Percentiles rank a stretch among this genome's conserved stretches.
These are phyloP conservation scores for Pichia sp. DNA, from an alignment of 1,139 yeast species.

Conservation along the genomic window DNA sequence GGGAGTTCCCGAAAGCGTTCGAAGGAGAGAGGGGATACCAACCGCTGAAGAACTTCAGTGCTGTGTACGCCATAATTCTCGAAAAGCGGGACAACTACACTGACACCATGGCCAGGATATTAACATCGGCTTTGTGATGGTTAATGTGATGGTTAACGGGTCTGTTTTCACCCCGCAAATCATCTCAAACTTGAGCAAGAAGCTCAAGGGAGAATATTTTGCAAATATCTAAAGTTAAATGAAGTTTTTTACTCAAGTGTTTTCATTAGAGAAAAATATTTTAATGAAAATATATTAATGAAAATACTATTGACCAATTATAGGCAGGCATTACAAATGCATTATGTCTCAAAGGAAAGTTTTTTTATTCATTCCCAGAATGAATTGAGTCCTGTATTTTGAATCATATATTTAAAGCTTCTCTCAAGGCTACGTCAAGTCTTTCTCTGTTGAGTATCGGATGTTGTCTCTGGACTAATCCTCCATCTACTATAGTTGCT, in stretches of 20 bases:
- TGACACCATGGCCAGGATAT: not conserved
- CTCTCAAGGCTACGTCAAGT: no score
- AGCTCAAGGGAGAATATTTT: not conserved
- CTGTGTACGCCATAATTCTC: not conserved
- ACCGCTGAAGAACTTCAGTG: not conserved
- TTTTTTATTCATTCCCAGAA: no score
- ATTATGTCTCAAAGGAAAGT: no score
- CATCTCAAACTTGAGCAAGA: not conserved
- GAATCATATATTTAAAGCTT: no score
- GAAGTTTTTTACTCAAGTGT: no score
- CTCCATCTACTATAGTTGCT: not conserved
- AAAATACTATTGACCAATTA: no score
- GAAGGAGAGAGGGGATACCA: not conserved
- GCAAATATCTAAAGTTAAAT: not conserved
- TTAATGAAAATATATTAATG: not conserved
- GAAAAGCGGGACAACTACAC: not conserved
- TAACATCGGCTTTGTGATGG: not conserved
- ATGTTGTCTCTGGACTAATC: not conserved
- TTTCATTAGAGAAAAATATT: no score
- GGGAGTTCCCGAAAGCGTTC: not conserved
- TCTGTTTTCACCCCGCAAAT: not conserved
- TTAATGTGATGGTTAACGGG: not conserved
- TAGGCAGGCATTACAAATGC: no score
- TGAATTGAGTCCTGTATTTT: no score
- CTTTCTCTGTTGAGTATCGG: not conserved